Percentiles rank a stretch among this genome's conserved stretches.
These are phyloP conservation scores for Diplodia seriata DNA, from an alignment of 2,329 filamentous ascomycete species.

Conservation along the genomic window DNA sequence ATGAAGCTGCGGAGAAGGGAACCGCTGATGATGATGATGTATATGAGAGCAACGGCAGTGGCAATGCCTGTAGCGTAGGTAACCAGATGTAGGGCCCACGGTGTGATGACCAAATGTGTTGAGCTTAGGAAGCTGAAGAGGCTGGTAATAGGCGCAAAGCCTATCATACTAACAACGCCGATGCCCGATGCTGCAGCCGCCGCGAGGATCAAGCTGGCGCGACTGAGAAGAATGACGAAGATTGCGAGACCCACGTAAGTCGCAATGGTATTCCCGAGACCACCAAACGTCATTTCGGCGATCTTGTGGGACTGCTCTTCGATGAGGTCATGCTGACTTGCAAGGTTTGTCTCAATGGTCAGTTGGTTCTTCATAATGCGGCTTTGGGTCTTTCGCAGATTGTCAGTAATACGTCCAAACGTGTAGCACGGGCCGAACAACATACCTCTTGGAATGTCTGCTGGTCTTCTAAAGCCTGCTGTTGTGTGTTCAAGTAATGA, in stretches of 20 bases:
- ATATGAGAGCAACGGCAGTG: neutral
- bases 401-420: neutral
- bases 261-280: constrained; percentile 3
- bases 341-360: constrained; percentile 5
- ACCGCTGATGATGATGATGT: neutral
- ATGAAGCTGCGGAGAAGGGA: constrained; percentile 1
- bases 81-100: neutral
- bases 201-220: constrained; percentile 8
- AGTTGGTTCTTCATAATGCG: constrained; percentile 15
- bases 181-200: constrained; percentile 4
- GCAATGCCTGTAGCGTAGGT: neutral
- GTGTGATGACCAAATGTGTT: neutral
- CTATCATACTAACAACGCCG: neutral
- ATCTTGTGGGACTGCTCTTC: constrained; percentile 26
- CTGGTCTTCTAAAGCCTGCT: constrained; percentile 26
- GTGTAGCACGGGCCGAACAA: neutral
- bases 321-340: constrained; percentile 14
- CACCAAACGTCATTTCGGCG: constrained; percentile 6
- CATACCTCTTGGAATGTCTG: constrained; percentile 15
- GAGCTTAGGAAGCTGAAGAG: neutral
- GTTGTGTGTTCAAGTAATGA: neutral
- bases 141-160: neutral
- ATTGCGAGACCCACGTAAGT: constrained; percentile 11
- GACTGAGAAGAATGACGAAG: constrained; percentile 15
- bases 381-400: neutral